Evolutionary conservation across 1,139 yeast genomes (phyloP), one percentile per base, ranked within the genome.

Genomic region (Magnusiomyces tetraspermus): DNA sequence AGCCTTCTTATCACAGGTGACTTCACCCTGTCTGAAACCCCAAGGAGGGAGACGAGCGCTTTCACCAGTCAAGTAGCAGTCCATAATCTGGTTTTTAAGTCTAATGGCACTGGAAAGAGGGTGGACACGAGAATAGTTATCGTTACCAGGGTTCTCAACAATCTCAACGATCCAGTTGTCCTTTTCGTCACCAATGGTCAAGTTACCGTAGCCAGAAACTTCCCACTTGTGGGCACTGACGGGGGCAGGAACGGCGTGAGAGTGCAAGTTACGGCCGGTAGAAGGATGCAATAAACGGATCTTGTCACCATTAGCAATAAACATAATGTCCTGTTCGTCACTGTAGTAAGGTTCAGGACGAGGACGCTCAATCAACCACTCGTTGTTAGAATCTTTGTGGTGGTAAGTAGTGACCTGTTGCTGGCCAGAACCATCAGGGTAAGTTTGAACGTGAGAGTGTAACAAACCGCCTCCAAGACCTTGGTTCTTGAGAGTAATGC

Each of bases 21-120:
- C 94, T 73, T 94, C 99, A 63, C 95, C 92, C 74, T 94, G 99
- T 71, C 94, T 83, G 79, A 88, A 94, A 58, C 99, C 99, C 99
- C 99, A 94, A 53, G 82, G 89, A 46, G 99, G 99, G 61, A 89
- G 78, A 51, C 77, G 70, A 61, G 74, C 73, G 57, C 96, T 96
- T 48, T 94, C 77, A 53, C 89, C 90, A 58, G 88, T 84, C 63
- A 94, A 76, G 70, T 92, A 92, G 73, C 98, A 94, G 55, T 83
- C 83, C 68, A 88, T 66, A 37, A 71, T 77, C 57, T 75, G 76
- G 65, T 81, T 81, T 60, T 75, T 80, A 62, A 94, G 76, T 69
- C 98, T 82, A 72, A 94, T 77, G 1, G 94, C 81, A 4, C 96
- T 75, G 41, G 96, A 84, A 67, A 94, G 77, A 44, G 97, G 95